These are phyloP conservation scores for Brassica nigra DNA, from an alignment of 345 rosid genomes.

Conservation along the genomic window DNA sequence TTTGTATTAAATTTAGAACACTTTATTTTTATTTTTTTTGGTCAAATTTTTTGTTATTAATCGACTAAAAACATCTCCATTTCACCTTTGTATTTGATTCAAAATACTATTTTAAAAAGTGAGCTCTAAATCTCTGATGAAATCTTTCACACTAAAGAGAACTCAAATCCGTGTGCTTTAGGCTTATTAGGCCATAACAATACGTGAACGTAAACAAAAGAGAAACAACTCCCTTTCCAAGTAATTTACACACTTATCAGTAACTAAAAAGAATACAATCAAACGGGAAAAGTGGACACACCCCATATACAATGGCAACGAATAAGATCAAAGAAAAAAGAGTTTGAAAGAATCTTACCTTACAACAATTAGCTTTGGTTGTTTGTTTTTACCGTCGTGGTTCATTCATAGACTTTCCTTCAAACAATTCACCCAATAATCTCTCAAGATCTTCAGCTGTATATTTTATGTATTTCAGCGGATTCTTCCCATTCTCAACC, in stretches of 20 bases:
- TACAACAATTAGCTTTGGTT: conserved; percentile 11
- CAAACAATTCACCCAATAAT: conserved; percentile 92
- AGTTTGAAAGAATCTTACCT: not conserved
- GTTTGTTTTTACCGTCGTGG: conserved; percentile 53
- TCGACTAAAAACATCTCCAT: not conserved
- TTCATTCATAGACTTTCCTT: conserved; percentile 77
- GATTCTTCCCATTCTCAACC: conserved; percentile 81
- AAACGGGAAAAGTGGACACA: not conserved
- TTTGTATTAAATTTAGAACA: not conserved
- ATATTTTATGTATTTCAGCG: conserved; percentile 83
- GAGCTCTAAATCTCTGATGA: not conserved
- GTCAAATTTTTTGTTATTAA: not conserved
- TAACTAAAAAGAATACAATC: not conserved
- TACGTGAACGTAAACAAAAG: not conserved
- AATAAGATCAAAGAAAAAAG: not conserved
- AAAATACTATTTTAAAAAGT: not conserved
- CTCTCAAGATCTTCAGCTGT: conserved; percentile 88
- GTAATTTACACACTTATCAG: conserved; percentile 28
- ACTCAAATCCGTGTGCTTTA: not conserved
- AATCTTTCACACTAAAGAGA: not conserved
- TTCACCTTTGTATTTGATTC: not conserved
- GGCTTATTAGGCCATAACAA: not conserved
- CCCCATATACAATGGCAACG: conserved; percentile 32
- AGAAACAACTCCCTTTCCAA: not conserved
- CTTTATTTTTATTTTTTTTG: not conserved